Percentiles rank a stretch among this genome's conserved stretches.
Evolutionary conservation across 805 yeast genomes (phyloP).

Genomic region (Wickerhamiella cacticola): DNA sequence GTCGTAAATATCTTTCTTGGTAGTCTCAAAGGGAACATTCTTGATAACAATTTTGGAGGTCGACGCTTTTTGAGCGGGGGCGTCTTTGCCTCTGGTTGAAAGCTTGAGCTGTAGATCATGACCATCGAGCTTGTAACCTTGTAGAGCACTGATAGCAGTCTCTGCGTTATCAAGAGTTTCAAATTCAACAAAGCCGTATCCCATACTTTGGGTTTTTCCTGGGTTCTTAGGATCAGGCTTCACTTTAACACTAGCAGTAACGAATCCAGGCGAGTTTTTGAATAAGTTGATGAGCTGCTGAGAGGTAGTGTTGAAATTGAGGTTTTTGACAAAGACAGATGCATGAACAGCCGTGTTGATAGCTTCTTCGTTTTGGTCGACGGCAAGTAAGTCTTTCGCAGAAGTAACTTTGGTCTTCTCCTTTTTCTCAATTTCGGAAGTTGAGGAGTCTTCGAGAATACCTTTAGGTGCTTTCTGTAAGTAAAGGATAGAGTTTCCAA

Average conservation of each 20-base stretch:
- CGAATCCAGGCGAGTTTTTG: constrained; percentile 64
- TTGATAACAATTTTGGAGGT: constrained; percentile 70
- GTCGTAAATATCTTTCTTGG: constrained; percentile 84
- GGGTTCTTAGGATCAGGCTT: constrained; percentile 74
- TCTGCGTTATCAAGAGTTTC: constrained; percentile 65
- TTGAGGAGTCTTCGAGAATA: constrained; percentile 39
- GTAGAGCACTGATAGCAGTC: constrained; percentile 57
- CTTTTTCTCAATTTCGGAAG: constrained; percentile 18
- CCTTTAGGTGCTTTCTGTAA: constrained; percentile 89
- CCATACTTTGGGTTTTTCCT: constrained; percentile 75
- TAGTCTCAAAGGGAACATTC: constrained; percentile 93
- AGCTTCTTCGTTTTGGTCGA: constrained; percentile 28
- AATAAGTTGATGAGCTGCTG: constrained; percentile 47
- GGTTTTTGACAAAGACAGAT: constrained; percentile 82
- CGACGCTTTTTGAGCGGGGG: constrained; percentile 24
- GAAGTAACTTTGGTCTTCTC: constrained; percentile 32
- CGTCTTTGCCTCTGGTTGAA: constrained; percentile 52
- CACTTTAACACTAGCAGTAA: constrained; percentile 68
- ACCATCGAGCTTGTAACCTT: constrained; percentile 73
- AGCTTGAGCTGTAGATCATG: constrained; percentile 82
- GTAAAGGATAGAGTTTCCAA: constrained; percentile 76
- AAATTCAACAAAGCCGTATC: constrained; percentile 93
- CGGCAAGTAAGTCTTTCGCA: constrained; percentile 21
- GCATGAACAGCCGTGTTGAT: constrained; percentile 61
- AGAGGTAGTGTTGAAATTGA: constrained; percentile 70